Base-by-base conservation (phyloP, 1,284 basidiomycete genomes). In the Cryptococcus jaspeensis region DNA sequence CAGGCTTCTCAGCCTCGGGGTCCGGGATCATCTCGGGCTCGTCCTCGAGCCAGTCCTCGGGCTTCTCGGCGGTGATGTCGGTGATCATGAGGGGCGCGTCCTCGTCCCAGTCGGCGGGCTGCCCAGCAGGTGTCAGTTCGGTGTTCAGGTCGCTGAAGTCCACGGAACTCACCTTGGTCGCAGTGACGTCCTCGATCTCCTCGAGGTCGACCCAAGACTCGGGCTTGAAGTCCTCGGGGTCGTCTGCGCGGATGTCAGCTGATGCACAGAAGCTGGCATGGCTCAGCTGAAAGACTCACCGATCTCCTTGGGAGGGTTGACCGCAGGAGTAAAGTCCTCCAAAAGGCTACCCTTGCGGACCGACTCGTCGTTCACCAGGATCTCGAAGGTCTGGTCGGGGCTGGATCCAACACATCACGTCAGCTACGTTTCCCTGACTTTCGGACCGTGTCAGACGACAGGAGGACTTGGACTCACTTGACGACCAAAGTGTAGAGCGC, bases 71-170 rank as follows among this genome's bases (percentile, higher is more conserved):
- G 8, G 89, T 87, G 63, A 86, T 85, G 70, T 99, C 96, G 51
- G 81, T 80, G 70, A 99, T 90, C 76, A 93, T 88, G 69, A 89
- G 88, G 5, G 93, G 92, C 51, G 90, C 92, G 52, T 88, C 88
- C 79, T 97, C 94, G 75, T 97, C 92, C 94, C 94, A 98, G 78
- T 97, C 94, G 4, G 81, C 89, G 52, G 93, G 93, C 87, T 74
- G 49, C 2, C 5, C n/a, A 22, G n/a, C n/a, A 22, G n/a, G 20
- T 13, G 44, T 63, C 41, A 50, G 39, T 20, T 35, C 35, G 42
- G 7, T 32, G 15, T 15, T 16, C 22, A 23, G 11, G 15, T 25
- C 7, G 25, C 28, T 25, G 18, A 20, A 23, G 8, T n/a, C 28
- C 9, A 32, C 28, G 28, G 22, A 7, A 63, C 77, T 25, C 55